phyloP scores from a whole-genome alignment of 768 basidiomycete species.

The Nevesoporus exiguus region DNA sequence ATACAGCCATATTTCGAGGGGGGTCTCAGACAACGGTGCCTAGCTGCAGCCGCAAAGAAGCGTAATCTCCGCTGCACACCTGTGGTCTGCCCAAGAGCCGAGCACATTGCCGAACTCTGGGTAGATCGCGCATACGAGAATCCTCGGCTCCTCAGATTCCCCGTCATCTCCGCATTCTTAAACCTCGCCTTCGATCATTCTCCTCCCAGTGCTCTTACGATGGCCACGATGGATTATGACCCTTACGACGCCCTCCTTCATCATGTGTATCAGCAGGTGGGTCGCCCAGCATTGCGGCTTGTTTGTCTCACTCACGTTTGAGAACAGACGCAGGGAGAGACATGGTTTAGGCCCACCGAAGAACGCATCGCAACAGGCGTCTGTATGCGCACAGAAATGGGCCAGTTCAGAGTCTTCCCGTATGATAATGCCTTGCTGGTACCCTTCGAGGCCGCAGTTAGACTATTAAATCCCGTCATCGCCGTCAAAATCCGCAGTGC shows the following conservation, averaged over 20 bases:
- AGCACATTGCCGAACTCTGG: neutral
- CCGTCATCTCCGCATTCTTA: conserved; percentile 10
- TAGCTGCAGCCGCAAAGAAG: conserved; percentile 1
- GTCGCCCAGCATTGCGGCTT: conserved; percentile 7
- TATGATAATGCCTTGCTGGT: conserved; percentile 72
- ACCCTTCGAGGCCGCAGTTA: conserved; percentile 77
- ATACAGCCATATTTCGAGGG: conserved; percentile 1
- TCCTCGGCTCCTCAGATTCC: neutral
- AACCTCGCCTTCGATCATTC: conserved; percentile 3
- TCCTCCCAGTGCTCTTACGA: neutral
- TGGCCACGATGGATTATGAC: conserved; percentile 64
- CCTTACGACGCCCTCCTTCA: conserved; percentile 77
- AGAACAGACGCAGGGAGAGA: conserved; percentile 71
- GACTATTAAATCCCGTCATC: conserved; percentile 73
- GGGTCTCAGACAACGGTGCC: neutral
- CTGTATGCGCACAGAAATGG: conserved; percentile 64
- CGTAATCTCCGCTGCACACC: neutral
- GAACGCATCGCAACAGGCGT: conserved; percentile 76
- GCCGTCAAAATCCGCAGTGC: conserved; percentile 78
- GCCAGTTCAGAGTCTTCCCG: conserved; percentile 76
- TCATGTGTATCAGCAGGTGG: conserved; percentile 73
- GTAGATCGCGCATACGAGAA: neutral
- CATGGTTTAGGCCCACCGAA: conserved; percentile 82
- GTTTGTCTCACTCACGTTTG: conserved; percentile 3
- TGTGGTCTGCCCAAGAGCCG: neutral